Base-by-base conservation (phyloP, 306 rosid genomes). In the Mucuna pruriens region DNA sequence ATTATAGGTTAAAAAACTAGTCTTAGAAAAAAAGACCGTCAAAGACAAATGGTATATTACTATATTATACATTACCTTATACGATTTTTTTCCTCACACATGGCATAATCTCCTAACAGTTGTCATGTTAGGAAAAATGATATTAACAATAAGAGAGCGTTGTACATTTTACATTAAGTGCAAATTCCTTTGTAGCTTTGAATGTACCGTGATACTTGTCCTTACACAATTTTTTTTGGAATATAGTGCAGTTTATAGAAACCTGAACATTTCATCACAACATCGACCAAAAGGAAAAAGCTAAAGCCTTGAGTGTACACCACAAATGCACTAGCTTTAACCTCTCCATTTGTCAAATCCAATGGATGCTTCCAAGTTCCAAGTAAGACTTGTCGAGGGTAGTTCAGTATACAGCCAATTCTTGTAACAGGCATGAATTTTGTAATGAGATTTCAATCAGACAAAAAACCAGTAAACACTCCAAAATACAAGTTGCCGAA, bases 401-500 rank as follows among this genome's bases (percentile, higher is more conserved):
- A 40, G 40, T 54, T 66, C 61, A 46, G 57, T 19, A 39, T 48
- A 74, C 61, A 48, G 34, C 75, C 62, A 61, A 64, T 26, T 85
- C 17, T 71, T 63, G 74, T 39, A 51, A 49, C 46, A 65, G 33
- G 40, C 36, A 17, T 71, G 71, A 83, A 46, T 65, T 60, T 71
- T 58, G 84, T 58, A 45, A 36, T 17, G 63, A 42, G 63, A 75
- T 77, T 61, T 12, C 33, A 63, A 79, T 65, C 80, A 44, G 63
- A 76, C 42, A 39, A 57, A 49, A 49, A 81, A 40, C 23, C 78
- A 57, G 71, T 55, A 16, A 80, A 65, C 78, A 80, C 81, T 81
- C 87, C 75, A 74, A 76, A 34, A 51, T 81, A 80, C 31, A 72
- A 78, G 51, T 79, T 55, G 81, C 48, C 6, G 22, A 66, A 48